Percentiles rank a stretch among this genome's conserved stretches.
phyloP scores from a whole-genome alignment of 805 yeast genomes.

The Tetrapisispora fleetii region DNA sequence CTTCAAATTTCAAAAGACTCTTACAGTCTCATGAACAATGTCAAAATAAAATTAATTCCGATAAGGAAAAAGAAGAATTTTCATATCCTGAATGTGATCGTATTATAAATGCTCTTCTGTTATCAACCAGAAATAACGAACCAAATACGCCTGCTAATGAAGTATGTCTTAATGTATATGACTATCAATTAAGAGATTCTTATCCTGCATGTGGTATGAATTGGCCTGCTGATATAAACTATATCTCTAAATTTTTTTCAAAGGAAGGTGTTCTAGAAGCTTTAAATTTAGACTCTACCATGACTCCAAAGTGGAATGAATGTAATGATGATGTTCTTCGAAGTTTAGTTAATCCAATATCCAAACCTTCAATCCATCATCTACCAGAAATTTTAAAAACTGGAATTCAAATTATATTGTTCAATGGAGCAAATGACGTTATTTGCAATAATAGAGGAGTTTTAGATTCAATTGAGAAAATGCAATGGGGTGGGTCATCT shows the following conservation, averaged over 20 bases:
- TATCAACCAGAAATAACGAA: slow-evolving; percentile 25
- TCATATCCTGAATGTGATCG: slow-evolving; percentile 34
- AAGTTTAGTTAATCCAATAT: slow-evolving; percentile 39
- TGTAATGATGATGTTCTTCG: slow-evolving; percentile 55
- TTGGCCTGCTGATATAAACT: slow-evolving; percentile 70
- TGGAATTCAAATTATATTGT: slow-evolving; percentile 53
- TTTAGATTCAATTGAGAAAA: slow-evolving; percentile 47
- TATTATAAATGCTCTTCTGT: slow-evolving; percentile 19
- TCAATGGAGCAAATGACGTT: slow-evolving; percentile 81
- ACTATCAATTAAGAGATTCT: slow-evolving; percentile 56
- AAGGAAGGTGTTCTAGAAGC: slow-evolving; percentile 38
- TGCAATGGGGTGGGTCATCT: slow-evolving; percentile 53
- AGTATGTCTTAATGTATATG: slow-evolving; percentile 77
- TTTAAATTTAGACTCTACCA: slow-evolving; percentile 38
- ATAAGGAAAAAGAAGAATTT: slow-evolving; percentile 16
- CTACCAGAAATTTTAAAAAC: slow-evolving; percentile 56
- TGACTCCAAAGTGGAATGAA: slow-evolving; percentile 56
- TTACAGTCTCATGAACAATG: slow-evolving; percentile 47
- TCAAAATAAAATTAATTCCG: slow-evolving; percentile 41
- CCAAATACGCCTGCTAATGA: slow-evolving; percentile 18
- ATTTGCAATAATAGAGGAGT: slow-evolving; percentile 81
- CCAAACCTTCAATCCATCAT: slow-evolving; percentile 52
- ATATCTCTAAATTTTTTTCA: slow-evolving; percentile 46
- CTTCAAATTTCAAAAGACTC: slow-evolving; percentile 34
- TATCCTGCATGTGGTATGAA: slow-evolving; percentile 84